phyloP scores from a whole-genome alignment of 768 basidiomycete species.

The Hypholoma sublateritium region DNA sequence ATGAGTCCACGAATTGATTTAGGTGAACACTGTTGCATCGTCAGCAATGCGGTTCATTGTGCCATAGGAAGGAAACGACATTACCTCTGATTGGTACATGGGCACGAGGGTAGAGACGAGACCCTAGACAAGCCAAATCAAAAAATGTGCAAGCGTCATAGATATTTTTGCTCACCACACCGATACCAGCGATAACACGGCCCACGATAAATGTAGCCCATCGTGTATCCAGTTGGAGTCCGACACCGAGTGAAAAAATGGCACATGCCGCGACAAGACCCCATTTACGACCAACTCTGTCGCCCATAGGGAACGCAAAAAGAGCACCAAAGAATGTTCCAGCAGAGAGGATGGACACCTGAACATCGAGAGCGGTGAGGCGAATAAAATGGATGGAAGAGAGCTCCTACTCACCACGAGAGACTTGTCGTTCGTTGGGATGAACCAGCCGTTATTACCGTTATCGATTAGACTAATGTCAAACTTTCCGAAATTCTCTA shows the following conservation, averaged over 20 bases:
- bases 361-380: not conserved
- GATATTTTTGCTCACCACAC: constrained; percentile 38
- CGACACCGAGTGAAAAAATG: constrained; percentile 60
- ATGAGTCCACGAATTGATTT: constrained; percentile 73
- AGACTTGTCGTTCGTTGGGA: constrained; percentile 47
- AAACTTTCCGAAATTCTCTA: constrained; percentile 44
- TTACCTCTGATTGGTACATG: constrained; percentile 43
- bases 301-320: constrained; percentile 37
- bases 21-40: constrained; percentile 42
- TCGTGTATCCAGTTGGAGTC: constrained; percentile 57
- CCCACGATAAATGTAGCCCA: constrained; percentile 23
- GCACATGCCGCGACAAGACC: constrained; percentile 63
- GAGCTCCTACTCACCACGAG: constrained; percentile 28
- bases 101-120: constrained; percentile 65
- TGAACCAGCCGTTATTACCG: constrained; percentile 14
- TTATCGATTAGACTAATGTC: constrained; percentile 12
- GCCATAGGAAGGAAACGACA: not conserved
- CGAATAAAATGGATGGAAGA: too few relatives aligned
- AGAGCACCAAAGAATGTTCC: constrained; percentile 84
- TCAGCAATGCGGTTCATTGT: not conserved
- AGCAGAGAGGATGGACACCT: constrained; percentile 68
- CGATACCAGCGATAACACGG: constrained; percentile 66
- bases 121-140: constrained; percentile 25
- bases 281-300: constrained; percentile 46
- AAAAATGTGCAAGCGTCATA: too few relatives aligned